These are phyloP conservation scores for Eremothecium coryli DNA, from an alignment of 1,139 yeast genomes.

Conservation along the genomic window DNA sequence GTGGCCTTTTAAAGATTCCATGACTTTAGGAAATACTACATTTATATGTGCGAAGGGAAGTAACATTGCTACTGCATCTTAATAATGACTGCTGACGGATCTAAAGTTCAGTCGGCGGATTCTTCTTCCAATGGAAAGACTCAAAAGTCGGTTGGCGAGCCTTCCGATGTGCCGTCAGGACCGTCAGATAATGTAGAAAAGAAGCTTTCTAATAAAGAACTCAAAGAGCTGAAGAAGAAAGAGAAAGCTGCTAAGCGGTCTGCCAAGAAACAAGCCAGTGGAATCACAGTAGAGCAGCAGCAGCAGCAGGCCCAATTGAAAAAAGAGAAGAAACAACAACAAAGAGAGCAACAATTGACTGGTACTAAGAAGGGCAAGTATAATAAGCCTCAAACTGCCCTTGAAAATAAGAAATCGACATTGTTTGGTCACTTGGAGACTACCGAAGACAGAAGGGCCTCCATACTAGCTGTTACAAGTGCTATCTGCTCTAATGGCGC, in stretches of 20 bases:
- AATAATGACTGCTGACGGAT: too few species aligned
- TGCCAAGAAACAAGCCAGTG: slow-evolving; percentile 31
- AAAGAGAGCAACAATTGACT: slow-evolving; percentile 21
- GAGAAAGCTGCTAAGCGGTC: slow-evolving; percentile 82
- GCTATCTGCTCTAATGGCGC: slow-evolving; percentile 28
- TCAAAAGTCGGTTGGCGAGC: too few species aligned
- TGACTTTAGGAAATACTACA: too few species aligned
- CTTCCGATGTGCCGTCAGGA: too few species aligned
- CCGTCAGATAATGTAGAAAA: too few species aligned
- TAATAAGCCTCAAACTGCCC: slow-evolving; percentile 28
- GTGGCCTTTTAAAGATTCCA: too few species aligned
- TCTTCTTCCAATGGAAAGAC: too few species aligned
- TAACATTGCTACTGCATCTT: too few species aligned
- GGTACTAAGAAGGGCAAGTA: slow-evolving; percentile 41
- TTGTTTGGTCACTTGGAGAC: slow-evolving; percentile 85
- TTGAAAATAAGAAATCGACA: slow-evolving; percentile 31
- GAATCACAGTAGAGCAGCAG: slow-evolving; percentile 30
- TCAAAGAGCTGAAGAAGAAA: slow-evolving; percentile 77
- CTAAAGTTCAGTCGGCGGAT: too few species aligned
- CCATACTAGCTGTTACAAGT: slow-evolving; percentile 34
- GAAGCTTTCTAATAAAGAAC: slow-evolving; percentile 63
- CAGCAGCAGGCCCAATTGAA: slow-evolving; percentile 29
- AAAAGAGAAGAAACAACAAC: slow-evolving; percentile 30
- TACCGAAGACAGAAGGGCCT: slow-evolving; percentile 65
- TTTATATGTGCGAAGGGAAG: too few species aligned